phyloP scores from a whole-genome alignment of 768 basidiomycete genomes.

The Boletus subparvulus region DNA sequence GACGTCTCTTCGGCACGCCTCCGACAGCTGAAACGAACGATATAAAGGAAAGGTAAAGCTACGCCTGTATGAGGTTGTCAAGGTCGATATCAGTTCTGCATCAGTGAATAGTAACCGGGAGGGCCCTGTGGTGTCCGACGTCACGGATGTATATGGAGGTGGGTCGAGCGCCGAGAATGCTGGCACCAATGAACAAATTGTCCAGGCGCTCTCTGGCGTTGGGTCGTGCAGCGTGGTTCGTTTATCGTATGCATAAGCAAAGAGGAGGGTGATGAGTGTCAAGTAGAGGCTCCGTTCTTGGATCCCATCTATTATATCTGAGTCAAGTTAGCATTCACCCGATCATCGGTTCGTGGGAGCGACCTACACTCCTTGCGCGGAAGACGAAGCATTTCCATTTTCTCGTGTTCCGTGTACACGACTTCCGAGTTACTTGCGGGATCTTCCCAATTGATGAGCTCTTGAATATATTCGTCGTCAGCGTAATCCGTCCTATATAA shows the following conservation, averaged over 20 bases:
- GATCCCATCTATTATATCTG: slow-evolving; percentile 58
- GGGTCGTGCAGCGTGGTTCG: slow-evolving; percentile 77
- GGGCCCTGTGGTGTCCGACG: slow-evolving; percentile 10
- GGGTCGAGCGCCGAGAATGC: slow-evolving; percentile 84
- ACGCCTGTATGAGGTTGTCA: slow-evolving; percentile 71
- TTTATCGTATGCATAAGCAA: slow-evolving; percentile 79
- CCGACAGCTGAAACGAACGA: slow-evolving; percentile 73
- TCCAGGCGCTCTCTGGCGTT: slow-evolving; percentile 90
- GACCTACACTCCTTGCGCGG: slow-evolving; percentile 53
- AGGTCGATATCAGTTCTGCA: slow-evolving; percentile 48
- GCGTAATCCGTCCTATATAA: slow-evolving; percentile 71
- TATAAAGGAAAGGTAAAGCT: slow-evolving; percentile 76
- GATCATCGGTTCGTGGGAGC: background rate
- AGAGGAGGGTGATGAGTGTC: slow-evolving; percentile 67
- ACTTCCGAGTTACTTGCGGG: slow-evolving; percentile 45
- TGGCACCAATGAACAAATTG: slow-evolving; percentile 67
- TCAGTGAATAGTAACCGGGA: slow-evolving; percentile 32
- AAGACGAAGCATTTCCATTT: slow-evolving; percentile 56
- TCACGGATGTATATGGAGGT: slow-evolving; percentile 43
- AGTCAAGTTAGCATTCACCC: background rate
- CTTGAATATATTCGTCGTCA: slow-evolving; percentile 73
- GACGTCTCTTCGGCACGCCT: slow-evolving; percentile 66
- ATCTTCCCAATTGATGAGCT: slow-evolving; percentile 65
- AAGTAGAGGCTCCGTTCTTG: slow-evolving; percentile 68
- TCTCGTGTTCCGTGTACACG: slow-evolving; percentile 72